Evolutionary conservation across 768 basidiomycete genomes (phyloP).

Genomic region (Lentinula detonsa): DNA sequence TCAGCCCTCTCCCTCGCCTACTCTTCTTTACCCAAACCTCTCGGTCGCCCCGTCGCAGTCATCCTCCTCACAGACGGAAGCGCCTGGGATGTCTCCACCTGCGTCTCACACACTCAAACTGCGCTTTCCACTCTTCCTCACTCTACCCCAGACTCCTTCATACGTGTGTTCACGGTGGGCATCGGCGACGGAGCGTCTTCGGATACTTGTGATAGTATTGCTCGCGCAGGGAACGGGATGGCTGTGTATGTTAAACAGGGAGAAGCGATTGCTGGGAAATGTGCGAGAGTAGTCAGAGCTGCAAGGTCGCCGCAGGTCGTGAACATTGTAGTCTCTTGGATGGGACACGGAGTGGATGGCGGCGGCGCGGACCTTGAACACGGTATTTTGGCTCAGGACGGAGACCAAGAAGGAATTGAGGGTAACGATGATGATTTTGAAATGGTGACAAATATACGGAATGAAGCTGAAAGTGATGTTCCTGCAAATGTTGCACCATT

Average conservation of each 20-base stretch:
- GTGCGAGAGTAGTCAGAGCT: conserved; percentile 4
- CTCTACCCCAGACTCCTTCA: neutral
- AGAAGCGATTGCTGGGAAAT: conserved; percentile 4
- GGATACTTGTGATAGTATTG: conserved; percentile 11
- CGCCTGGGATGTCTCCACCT: conserved; percentile 6
- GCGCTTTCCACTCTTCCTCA: neutral
- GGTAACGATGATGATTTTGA: neutral
- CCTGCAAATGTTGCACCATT: neutral
- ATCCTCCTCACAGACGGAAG: conserved; percentile 61
- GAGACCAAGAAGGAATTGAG: neutral
- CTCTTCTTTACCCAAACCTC: conserved; percentile 19
- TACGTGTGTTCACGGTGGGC: conserved; percentile 11
- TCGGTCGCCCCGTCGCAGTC: conserved; percentile 32
- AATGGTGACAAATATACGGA: neutral
- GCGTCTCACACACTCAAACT: neutral
- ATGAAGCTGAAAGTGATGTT: too few species aligned
- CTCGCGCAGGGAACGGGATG: conserved; percentile 8
- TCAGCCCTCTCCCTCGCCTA: conserved; percentile 37
- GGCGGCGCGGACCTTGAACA: neutral
- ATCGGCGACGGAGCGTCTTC: conserved; percentile 10
- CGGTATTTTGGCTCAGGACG: neutral
- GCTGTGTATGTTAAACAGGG: neutral
- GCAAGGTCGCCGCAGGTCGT: conserved; percentile 4
- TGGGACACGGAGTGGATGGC: neutral
- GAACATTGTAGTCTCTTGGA: neutral